These are phyloP conservation scores for Lepidopterella palustris DNA, from an alignment of 495 filamentous ascomycete species.

Conservation along the genomic window DNA sequence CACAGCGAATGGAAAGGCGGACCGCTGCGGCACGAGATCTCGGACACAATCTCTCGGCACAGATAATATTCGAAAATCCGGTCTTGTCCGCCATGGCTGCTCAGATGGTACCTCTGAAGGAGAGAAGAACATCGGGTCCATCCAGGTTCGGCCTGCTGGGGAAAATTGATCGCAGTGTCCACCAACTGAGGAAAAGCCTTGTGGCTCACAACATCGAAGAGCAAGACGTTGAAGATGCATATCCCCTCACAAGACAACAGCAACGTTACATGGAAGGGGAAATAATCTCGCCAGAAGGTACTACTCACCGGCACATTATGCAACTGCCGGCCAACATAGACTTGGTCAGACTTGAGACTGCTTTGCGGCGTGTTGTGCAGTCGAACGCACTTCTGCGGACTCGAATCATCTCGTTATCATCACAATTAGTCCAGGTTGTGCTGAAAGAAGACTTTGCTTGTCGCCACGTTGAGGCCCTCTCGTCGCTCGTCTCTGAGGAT, in stretches of 20 bases:
- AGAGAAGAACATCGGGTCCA: neutral
- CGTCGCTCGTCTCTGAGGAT: no score
- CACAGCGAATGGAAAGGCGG: slow-evolving; percentile 18
- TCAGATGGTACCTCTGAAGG: neutral
- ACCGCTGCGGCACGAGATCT: slow-evolving; percentile 18
- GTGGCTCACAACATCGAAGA: slow-evolving; percentile 6
- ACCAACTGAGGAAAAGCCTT: slow-evolving; percentile 18
- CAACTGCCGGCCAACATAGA: slow-evolving; percentile 41
- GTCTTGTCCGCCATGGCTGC: slow-evolving; percentile 42
- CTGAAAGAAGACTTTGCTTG: slow-evolving; percentile 2
- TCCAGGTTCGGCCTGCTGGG: slow-evolving; percentile 45
- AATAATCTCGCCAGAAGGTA: slow-evolving; percentile 8
- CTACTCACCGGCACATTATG: slow-evolving; percentile 34
- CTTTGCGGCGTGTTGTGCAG: slow-evolving; percentile 40
- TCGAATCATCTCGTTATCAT: slow-evolving; percentile 36
- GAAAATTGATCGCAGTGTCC: slow-evolving; percentile 24
- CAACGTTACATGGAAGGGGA: slow-evolving; percentile 17
- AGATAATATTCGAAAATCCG: slow-evolving; percentile 45
- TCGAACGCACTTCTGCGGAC: slow-evolving; percentile 38
- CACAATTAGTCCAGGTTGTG: slow-evolving; percentile 3
- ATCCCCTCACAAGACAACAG: slow-evolving; percentile 15
- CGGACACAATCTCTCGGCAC: slow-evolving; percentile 31
- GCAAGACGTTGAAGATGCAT: slow-evolving; percentile 19
- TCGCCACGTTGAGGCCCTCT: slow-evolving; percentile 6
- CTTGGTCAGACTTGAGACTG: slow-evolving; percentile 38